Base-by-base conservation (phyloP, 768 basidiomycete genomes). In the Tephrocybe rancida region DNA sequence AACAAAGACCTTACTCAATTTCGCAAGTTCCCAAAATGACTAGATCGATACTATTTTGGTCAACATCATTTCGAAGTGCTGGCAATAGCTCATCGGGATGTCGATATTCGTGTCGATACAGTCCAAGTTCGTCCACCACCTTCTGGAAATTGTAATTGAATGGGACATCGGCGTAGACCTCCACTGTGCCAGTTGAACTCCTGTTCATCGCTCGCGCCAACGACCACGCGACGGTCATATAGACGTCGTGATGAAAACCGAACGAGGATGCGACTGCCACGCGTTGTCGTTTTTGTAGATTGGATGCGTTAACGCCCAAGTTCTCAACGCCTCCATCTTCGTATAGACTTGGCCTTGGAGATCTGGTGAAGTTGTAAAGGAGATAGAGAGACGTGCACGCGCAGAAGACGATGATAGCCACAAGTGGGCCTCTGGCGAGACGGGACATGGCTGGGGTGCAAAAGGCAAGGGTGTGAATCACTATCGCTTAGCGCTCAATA, bases 1-100 rank as follows among this genome's bases (percentile, higher is more conserved):
- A 13, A 45, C 16, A 18, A 37, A 30, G 4, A 22, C 58, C 72
- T 54, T 46, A 77, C 75, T 78, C 75, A 19, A 73, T 48, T 57
- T 78, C 76, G 59, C 76, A 78, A n/a, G 75, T 77, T n/a, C 75
- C 75, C 1, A 77, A 61, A 6, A 77, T 58, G 18, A 78, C 59
- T 46, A 74, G 22, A 54, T 75, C 75, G n/a, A 74, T 64, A n/a
- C 61, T 63, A 29, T 58, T 58, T 21, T 60, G 58, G 2, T 54
- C 63, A 29, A 44, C 56, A 22, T 61, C 54, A 27, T 44, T 48
- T 27, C 58, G 58, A 10, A 75, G 44, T 21, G 65, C 65, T 1
- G 62, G 46, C 3, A 72, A 43, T 18, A 78, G 59, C 13, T 67
- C 57, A 3, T 65, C 62, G 2, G 65, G 58, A 2, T 53, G 41